phyloP scores from a whole-genome alignment of 352 stramenopile species.

The Phytophthora colocasiae region DNA sequence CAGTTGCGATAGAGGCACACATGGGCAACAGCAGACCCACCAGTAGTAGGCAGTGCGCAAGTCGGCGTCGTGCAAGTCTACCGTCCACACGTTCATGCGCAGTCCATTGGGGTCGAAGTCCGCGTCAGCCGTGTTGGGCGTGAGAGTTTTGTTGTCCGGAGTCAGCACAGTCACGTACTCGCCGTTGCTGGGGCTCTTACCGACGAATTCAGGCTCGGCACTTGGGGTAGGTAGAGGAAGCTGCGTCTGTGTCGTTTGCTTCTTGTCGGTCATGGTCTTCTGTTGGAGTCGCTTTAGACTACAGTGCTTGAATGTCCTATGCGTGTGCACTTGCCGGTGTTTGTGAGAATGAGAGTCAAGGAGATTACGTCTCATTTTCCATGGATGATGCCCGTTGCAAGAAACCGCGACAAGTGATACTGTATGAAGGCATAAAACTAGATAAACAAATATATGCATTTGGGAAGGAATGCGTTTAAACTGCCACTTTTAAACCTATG shows the following conservation, averaged over 20 bases:
- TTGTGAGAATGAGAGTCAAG: constrained; percentile 22
- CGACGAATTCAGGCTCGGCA: constrained; percentile 30
- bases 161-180: constrained; percentile 52
- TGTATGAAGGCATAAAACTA: constrained; percentile 16
- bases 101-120: constrained; percentile 46
- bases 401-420: constrained; percentile 17
- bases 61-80: constrained; percentile 34
- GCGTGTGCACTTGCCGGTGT: constrained; percentile 2
- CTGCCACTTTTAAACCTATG: neutral
- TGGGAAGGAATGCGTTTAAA: neutral
- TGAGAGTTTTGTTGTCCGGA: constrained; percentile 37
- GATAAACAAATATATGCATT: neutral
- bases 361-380: constrained; percentile 22
- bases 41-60: constrained; percentile 43
- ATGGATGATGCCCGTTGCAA: constrained; percentile 21
- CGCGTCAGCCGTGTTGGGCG: neutral
- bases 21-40: constrained; percentile 47
- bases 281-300: constrained; percentile 4
- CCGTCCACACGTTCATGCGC: constrained; percentile 44
- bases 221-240: constrained; percentile 26
- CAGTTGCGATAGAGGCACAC: constrained; percentile 39
- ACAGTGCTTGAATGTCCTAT: neutral
- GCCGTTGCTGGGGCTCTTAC: constrained; percentile 32
- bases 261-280: constrained; percentile 36
- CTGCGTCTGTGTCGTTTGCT: constrained; percentile 22